A percentile compares a stretch with the other conserved stretches of the same genome.
Evolutionary conservation across 129 eudicot genomes (phyloP).

Genomic region (Erigeron canadensis): DNA sequence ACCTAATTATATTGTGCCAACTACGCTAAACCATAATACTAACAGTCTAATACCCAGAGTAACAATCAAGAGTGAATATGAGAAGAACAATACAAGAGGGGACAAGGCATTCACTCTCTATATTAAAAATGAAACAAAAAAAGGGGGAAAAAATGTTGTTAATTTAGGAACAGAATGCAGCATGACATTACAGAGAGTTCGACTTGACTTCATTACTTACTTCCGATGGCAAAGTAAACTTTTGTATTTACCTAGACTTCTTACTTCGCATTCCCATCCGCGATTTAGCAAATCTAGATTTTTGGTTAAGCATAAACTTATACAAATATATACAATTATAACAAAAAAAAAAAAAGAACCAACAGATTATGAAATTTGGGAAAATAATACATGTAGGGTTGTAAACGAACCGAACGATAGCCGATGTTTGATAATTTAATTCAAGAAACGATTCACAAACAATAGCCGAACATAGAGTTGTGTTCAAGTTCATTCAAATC

Average conservation of each 20-base stretch:
- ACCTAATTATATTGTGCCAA: not conserved
- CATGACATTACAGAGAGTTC: constrained; percentile 12
- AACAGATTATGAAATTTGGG: not conserved
- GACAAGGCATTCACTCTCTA: not conserved
- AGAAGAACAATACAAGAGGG: not conserved
- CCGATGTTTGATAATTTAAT: no score
- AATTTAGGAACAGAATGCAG: constrained; percentile 13
- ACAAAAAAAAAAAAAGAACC: not conserved
- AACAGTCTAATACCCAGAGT: not conserved
- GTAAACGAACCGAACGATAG: not conserved
- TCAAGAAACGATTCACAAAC: no score
- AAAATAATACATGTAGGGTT: not conserved
- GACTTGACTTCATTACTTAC: constrained; percentile 16
- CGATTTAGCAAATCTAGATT: constrained; percentile 73
- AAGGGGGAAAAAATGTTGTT: not conserved
- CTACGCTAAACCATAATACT: not conserved
- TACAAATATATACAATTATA: not conserved
- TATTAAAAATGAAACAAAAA: constrained; percentile 9
- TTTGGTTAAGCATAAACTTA: constrained; percentile 42
- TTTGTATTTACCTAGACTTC: constrained; percentile 58
- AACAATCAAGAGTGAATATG: not conserved
- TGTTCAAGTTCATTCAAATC: no score
- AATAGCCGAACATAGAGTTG: no score
- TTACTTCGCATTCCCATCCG: constrained; percentile 95
- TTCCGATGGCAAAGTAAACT: not conserved